Evolutionary conservation across 1,139 yeast species (phyloP), one percentile per base, ranked within the genome.

Genomic region (Debaryomycetaceae sp.): DNA sequence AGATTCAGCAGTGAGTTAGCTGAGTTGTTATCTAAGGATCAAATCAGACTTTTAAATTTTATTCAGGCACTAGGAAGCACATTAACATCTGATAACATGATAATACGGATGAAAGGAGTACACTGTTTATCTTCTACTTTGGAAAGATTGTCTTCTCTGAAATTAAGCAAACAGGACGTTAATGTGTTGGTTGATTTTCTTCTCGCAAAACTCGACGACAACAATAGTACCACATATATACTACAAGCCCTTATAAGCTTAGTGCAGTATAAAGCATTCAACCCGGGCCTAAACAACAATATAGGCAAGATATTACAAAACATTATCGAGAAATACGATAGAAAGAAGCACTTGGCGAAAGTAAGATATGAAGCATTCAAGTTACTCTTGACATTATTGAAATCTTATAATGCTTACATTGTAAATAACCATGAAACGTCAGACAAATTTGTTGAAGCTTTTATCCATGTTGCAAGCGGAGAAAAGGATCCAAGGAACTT

Each of bases 401-500:
- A 51, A 5, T 58, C 51, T 33, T 66, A 55, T 44, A 37, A 47
- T n/a, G 50, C 47, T 22, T 56, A 45, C 47, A 50, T 58, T 37
- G 38, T 46, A 39, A 42, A 51, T 11, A 48, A 51, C 14, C 51
- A 46, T 9, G 47, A 46, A 6, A 42, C 50, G 24, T 63, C 71
- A 17, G 75, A 76, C 34, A 50, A 62, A 11, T 81, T 75, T 46
- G 71, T 87, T 33, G 63, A 74, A 43, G 63, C 85, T 0, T 90
- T 85, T 54, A 62, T 87, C 34, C 81, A 81, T 47, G 60, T 89
- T 39, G 87, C 96, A 5, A 73, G 80, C 8, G 96, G 96, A 24
- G 99, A 93, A 59, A 95, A 93, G 58, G 99, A 93, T 62, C 99
- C 99, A 4, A 73, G 89, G 46, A 93, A 95, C 60, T 71, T 93